Base-by-base conservation (phyloP, 2,329 filamentous ascomycete species). In the Aureobasidium melanogenum region DNA sequence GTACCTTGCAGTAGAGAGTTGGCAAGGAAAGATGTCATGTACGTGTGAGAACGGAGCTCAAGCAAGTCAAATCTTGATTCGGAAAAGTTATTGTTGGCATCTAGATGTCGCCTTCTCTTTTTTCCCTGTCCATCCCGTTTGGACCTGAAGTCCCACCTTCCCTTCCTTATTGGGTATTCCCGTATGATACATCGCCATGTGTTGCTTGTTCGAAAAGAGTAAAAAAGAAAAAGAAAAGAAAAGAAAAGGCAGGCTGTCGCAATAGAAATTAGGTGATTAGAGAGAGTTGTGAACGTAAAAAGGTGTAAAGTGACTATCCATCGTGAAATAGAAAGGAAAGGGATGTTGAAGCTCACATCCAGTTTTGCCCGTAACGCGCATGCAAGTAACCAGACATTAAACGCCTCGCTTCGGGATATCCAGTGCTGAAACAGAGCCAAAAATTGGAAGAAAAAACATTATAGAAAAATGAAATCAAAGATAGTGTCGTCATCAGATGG, bases 331-430 rank as follows among this genome's bases (percentile, higher is more conserved):
- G 52, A 56, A 10, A 15, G 28, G 28, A 44, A 56, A 55, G 52
- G 52, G 26, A 43, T 8, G 26, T 41, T 41, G 39, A 24, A 43
- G 38, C 26, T 44, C 52, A 43, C 5, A 9, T 22, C 43, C 30
- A 47, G 55, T 43, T 47, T 46, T 46, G 32, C 55, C 55, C 38
- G 10, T 14, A 28, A 56, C 41, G 52, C 50, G 36, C 24, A 32
- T 44, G 36, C 36, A 56, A 32, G 26, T 34, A 30, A 56, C 14
- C 30, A 57, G 19, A 57, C 38, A 47, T 47, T 22, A 39, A 59
- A 59, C 56, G 44, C 56, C 56, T 48, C 56, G 56, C 56, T 59
- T 59, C 56, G 56, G 44, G 56, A 59, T 59, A 59, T 59, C 56
- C 44, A 32, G 56, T 48, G 34, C 56, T 59, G 43, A 32, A 41